phyloP scores from a whole-genome alignment of 192 early-diverging fungal genomes.

The Podila horticola region DNA sequence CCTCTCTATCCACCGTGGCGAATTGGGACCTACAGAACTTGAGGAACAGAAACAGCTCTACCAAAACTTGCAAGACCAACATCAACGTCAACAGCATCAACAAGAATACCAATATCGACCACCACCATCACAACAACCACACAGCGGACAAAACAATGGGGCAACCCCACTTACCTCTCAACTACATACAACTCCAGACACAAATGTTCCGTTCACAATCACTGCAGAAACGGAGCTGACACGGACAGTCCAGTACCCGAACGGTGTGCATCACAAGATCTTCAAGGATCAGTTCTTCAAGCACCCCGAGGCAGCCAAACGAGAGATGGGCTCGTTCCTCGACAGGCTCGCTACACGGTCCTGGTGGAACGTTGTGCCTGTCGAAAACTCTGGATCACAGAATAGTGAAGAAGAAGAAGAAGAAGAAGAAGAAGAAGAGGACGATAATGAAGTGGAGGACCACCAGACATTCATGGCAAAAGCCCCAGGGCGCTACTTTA shows the following conservation, averaged over 20 bases:
- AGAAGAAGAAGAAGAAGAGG: not conserved
- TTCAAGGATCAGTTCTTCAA: slow-evolving; percentile 43
- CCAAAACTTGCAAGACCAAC: slow-evolving; percentile 1
- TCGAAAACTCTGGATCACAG: not conserved
- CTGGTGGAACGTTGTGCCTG: slow-evolving; percentile 1
- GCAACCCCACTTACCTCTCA: no score
- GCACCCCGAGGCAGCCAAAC: slow-evolving; percentile 8
- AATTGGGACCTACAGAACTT: not conserved
- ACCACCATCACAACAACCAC: not conserved
- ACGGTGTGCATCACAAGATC: slow-evolving; percentile 15
- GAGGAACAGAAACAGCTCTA: not conserved
- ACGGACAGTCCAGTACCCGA: slow-evolving; percentile 7
- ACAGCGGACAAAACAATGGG: not conserved
- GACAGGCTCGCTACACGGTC: slow-evolving; percentile 18
- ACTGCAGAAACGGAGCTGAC: slow-evolving; percentile 9
- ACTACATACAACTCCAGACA: no score
- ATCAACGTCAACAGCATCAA: not conserved
- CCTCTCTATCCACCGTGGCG: slow-evolving; percentile 3
- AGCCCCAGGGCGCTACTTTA: slow-evolving; percentile 16
- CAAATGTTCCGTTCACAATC: not conserved
- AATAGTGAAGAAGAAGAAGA: not conserved
- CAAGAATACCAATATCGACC: not conserved
- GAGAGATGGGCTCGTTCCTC: slow-evolving; percentile 39
- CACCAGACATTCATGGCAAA: not conserved
- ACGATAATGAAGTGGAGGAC: not conserved